A percentile compares a stretch with the other conserved stretches of the same genome.
Evolutionary conservation across 2,329 filamentous ascomycete genomes (phyloP).

Genomic region (Aspergillus phoenicis): DNA sequence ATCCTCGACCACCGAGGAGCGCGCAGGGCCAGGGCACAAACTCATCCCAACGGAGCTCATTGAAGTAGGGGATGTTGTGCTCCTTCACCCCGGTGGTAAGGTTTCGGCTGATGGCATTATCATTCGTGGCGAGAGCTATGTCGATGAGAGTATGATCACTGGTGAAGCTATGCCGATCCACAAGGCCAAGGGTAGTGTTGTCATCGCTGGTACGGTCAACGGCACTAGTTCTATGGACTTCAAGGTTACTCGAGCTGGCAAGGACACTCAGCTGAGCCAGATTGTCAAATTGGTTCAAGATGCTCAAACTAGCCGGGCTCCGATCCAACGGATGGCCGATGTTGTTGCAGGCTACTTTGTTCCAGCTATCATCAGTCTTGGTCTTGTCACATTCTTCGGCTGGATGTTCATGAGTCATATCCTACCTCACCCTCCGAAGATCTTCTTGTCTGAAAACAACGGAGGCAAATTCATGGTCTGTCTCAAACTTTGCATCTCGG

Average conservation of each 20-base stretch:
- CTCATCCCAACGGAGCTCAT: conserved; percentile 92
- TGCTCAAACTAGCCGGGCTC: conserved; percentile 89
- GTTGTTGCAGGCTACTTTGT: conserved; percentile 92
- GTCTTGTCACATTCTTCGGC: conserved; percentile 77
- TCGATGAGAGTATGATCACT: conserved; percentile 98
- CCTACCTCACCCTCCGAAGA: conserved; percentile 78
- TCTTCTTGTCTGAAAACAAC: conserved; percentile 77
- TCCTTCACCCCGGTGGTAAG: conserved; percentile 92
- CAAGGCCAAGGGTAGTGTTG: conserved; percentile 74
- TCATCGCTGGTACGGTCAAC: conserved; percentile 96
- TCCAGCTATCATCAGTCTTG: conserved; percentile 81
- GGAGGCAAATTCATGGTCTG: conserved; percentile 96
- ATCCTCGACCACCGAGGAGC: conserved; percentile 17
- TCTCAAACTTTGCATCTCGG: conserved; percentile 94
- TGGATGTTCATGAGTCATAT: conserved; percentile 97
- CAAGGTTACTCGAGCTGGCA: conserved; percentile 85
- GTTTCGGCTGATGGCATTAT: conserved; percentile 90
- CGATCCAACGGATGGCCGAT: conserved; percentile 92
- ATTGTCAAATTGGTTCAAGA: conserved; percentile 99
- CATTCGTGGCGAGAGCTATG: conserved; percentile 85
- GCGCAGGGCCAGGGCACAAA: conserved; percentile 69
- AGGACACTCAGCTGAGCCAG: conserved; percentile 95
- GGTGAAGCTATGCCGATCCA: conserved; percentile 94
- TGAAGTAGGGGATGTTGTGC: conserved; percentile 89
- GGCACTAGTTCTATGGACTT: conserved; percentile 90